These are phyloP conservation scores for Diddensiella caesifluorescens DNA, from an alignment of 805 yeast species.

Conservation along the genomic window DNA sequence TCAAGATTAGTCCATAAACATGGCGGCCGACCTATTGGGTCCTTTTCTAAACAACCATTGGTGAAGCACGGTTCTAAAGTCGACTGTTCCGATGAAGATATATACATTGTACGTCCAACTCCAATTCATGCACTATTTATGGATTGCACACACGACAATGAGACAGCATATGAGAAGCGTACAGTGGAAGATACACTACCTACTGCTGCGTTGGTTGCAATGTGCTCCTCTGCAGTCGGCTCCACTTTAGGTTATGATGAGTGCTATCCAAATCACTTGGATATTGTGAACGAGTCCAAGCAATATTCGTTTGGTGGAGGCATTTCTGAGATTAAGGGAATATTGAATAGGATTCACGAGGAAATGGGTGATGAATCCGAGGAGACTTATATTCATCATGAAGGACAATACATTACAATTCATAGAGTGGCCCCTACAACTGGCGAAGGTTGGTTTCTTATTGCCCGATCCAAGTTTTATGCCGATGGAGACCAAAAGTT, in stretches of 20 bases:
- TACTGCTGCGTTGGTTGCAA: constrained; percentile 88
- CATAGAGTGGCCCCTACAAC: constrained; percentile 79
- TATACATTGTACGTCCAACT: constrained; percentile 51
- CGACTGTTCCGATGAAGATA: constrained; percentile 13
- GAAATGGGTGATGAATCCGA: constrained; percentile 51
- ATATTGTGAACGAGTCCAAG: constrained; percentile 73
- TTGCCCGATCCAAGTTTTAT: constrained; percentile 78
- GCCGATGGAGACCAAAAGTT: constrained; percentile 35
- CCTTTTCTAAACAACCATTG: constrained; percentile 73
- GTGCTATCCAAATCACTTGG: constrained; percentile 73
- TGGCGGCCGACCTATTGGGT: constrained; percentile 95
- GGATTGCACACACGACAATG: constrained; percentile 98
- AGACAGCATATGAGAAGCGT: constrained; percentile 80
- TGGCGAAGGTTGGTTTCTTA: constrained; percentile 83
- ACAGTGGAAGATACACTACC: constrained; percentile 93
- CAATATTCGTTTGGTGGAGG: constrained; percentile 55
- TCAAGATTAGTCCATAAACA: constrained; percentile 83
- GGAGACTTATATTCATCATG: constrained; percentile 92
- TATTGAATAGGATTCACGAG: constrained; percentile 33
- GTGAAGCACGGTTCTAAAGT: constrained; percentile 24
- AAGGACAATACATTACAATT: constrained; percentile 85
- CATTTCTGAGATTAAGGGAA: constrained; percentile 63
- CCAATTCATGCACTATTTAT: constrained; percentile 92
- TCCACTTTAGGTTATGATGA: constrained; percentile 94
- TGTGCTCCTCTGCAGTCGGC: constrained; percentile 91